Conservation (phyloP, 2,329 filamentous ascomycete genomes). For the Talaromyces sp. region DNA sequence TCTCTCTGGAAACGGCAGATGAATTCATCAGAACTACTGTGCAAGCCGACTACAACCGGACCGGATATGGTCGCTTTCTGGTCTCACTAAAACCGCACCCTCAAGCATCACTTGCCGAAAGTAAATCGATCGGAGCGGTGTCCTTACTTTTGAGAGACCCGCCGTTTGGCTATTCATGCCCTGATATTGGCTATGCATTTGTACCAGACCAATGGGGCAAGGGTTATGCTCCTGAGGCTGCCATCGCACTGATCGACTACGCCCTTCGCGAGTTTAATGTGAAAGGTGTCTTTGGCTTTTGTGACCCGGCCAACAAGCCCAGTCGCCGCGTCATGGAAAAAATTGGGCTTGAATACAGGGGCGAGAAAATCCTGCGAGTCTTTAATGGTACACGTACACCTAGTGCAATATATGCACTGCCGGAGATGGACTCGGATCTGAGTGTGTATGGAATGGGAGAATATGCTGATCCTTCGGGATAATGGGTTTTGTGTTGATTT, state of each 20-base stretch:
- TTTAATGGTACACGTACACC: slow-evolving; percentile 21
- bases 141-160: slow-evolving; percentile 25
- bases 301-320: slow-evolving; percentile 22
- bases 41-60: slow-evolving; percentile 17
- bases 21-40: slow-evolving; percentile 13
- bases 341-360: slow-evolving; percentile 26
- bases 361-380: slow-evolving; percentile 21
- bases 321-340: slow-evolving; percentile 28
- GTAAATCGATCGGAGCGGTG: slow-evolving; percentile 23
- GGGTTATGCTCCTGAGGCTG: slow-evolving; percentile 31
- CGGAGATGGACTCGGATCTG: slow-evolving; percentile 23
- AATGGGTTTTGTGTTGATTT: neutral
- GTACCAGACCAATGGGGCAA: slow-evolving; percentile 28
- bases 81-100: slow-evolving; percentile 15
- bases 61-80: slow-evolving; percentile 16
- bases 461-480: neutral
- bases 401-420: slow-evolving; percentile 24
- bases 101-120: slow-evolving; percentile 12
- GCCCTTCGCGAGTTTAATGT: slow-evolving; percentile 22
- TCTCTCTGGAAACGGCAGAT: slow-evolving; percentile 16
- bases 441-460: slow-evolving; percentile 23
- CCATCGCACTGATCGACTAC: slow-evolving; percentile 25
- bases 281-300: slow-evolving; percentile 27
- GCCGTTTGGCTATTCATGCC: slow-evolving; percentile 22
- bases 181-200: slow-evolving; percentile 29